These are phyloP conservation scores for Phellinidium pouzarii DNA, from an alignment of 1,284 basidiomycete species.

Conservation along the genomic window DNA sequence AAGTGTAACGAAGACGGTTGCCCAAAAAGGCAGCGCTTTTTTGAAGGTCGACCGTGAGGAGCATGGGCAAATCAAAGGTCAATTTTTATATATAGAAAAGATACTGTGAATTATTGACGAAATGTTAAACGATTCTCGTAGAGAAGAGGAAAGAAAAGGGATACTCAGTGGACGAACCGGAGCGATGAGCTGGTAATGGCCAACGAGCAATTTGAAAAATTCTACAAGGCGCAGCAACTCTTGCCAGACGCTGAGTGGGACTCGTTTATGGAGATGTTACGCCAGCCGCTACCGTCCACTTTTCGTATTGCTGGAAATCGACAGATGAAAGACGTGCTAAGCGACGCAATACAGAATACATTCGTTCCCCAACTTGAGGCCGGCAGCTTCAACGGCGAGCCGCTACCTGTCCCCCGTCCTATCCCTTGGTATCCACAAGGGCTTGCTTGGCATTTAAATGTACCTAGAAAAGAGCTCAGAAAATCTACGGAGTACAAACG, in stretches of 20 bases:
- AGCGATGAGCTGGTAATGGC: conserved; percentile 57
- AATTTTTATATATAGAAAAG: not conserved
- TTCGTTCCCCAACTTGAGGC: conserved; percentile 78
- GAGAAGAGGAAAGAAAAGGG: conserved; percentile 9
- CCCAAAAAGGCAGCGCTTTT: not conserved
- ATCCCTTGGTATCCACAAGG: conserved; percentile 92
- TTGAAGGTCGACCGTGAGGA: not conserved
- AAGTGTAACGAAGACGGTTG: not conserved
- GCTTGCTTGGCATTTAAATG: conserved; percentile 94
- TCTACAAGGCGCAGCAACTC: conserved; percentile 75
- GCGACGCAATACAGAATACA: conserved; percentile 62
- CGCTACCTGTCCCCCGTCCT: conserved; percentile 73
- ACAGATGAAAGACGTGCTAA: conserved; percentile 72
- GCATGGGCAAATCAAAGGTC: not conserved
- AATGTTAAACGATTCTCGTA: not conserved
- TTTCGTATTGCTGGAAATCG: conserved; percentile 89
- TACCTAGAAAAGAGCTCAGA: conserved; percentile 84
- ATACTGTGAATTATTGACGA: not conserved
- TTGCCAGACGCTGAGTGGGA: conserved; percentile 76
- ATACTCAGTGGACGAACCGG: conserved; percentile 4
- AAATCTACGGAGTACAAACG: conserved; percentile 92
- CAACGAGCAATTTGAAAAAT: conserved; percentile 67
- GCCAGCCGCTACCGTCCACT: conserved; percentile 82
- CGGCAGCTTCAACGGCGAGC: conserved; percentile 74
- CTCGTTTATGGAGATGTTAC: conserved; percentile 61